Conservation (phyloP, 305 asterid genomes). For the Andrographis paniculata region DNA sequence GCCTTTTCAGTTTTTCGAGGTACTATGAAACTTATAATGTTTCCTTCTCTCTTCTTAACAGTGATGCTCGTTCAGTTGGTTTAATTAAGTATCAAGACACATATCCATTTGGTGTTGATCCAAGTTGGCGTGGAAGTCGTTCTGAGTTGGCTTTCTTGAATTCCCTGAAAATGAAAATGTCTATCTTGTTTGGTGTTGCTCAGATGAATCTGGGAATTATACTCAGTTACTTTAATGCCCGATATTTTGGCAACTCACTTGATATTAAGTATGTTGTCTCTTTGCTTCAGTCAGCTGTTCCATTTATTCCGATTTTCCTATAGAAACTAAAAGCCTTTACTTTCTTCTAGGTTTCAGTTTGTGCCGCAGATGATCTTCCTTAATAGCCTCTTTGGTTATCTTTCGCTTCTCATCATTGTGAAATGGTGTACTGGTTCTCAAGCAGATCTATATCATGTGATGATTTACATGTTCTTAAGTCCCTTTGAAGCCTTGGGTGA, state of each 20-base stretch:
- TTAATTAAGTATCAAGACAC: slow-evolving; percentile 62
- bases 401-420: slow-evolving; percentile 71
- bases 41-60: slow-evolving; percentile 32
- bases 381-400: slow-evolving; percentile 94
- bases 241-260: slow-evolving; percentile 56
- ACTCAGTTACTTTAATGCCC: slow-evolving; percentile 83
- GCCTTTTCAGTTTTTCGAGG: slow-evolving; percentile 4
- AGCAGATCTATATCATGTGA: slow-evolving; percentile 96
- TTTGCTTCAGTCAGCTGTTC: slow-evolving; percentile 8
- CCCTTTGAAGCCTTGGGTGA: slow-evolving; percentile 92
- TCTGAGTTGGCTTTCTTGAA: slow-evolving; percentile 96
- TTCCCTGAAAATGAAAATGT: slow-evolving; percentile 96
- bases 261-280: slow-evolving; percentile 63
- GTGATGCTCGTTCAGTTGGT: slow-evolving; percentile 70
- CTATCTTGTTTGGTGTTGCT: slow-evolving; percentile 78
- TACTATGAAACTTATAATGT: slow-evolving; percentile 11
- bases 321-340: slow-evolving; percentile 19
- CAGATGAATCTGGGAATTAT: slow-evolving; percentile 95
- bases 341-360: slow-evolving; percentile 76
- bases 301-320: slow-evolving; percentile 3
- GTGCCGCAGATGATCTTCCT: slow-evolving; percentile 91
- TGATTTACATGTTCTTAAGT: slow-evolving; percentile 98
- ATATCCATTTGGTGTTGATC: slow-evolving; percentile 98
- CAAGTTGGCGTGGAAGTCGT: slow-evolving; percentile 99
- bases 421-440: slow-evolving; percentile 97